phyloP scores from a whole-genome alignment of 768 basidiomycete species.

The Lyophyllum shimeji region DNA sequence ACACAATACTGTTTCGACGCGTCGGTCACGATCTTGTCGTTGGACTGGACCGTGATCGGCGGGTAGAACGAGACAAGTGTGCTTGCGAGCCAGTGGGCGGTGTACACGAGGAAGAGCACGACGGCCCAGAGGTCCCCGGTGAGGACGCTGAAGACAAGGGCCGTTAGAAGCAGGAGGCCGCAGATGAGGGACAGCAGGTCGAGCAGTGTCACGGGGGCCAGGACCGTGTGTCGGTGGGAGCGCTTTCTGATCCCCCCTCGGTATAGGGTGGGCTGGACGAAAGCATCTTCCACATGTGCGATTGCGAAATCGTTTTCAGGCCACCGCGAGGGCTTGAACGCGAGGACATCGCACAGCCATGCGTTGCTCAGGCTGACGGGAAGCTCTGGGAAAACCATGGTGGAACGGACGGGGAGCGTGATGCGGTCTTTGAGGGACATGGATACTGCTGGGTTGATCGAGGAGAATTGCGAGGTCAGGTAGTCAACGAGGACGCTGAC shows the following conservation, averaged over 20 bases:
- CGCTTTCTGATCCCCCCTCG: neutral
- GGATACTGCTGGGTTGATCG: neutral
- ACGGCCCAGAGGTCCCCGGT: constrained; percentile 1
- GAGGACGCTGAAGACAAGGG: constrained; percentile 1
- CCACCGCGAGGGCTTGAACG: neutral
- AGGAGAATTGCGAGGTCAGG: neutral
- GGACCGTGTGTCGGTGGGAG: no score
- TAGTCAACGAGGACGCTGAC: neutral
- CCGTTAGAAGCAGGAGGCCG: neutral
- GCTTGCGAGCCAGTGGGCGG: constrained; percentile 1
- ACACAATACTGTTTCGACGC: neutral
- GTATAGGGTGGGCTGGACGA: neutral
- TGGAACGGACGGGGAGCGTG: neutral
- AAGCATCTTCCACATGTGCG: neutral
- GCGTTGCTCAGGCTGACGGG: constrained; percentile 4
- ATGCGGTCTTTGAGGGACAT: constrained; percentile 1
- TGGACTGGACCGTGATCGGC: neutral
- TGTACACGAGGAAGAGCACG: neutral
- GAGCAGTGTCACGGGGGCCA: neutral
- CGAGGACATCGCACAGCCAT: neutral
- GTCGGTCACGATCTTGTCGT: neutral
- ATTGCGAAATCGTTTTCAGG: constrained; percentile 1
- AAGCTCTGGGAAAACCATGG: neutral
- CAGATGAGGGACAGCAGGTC: constrained; percentile 1
- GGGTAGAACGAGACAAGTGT: neutral